Evolutionary conservation across 148 eudicot species (phyloP).

Genomic region (Gaultheria prostrata): DNA sequence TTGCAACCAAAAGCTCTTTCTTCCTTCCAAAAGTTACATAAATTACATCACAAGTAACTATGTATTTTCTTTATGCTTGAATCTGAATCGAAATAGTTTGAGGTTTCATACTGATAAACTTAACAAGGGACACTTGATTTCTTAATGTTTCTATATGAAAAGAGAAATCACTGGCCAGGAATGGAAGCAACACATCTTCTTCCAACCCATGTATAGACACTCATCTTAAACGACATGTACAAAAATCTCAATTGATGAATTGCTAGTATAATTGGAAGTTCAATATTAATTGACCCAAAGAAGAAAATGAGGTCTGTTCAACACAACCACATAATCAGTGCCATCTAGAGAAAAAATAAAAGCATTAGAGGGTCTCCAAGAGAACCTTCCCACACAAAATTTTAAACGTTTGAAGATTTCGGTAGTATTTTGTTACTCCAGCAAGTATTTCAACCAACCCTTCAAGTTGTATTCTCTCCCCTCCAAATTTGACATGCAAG

Average conservation of each 20-base stretch:
- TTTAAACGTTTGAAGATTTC: neutral
- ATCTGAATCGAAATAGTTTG: neutral
- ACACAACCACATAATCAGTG: neutral
- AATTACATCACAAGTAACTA: neutral
- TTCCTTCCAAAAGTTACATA: neutral
- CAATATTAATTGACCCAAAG: neutral
- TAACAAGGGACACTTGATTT: neutral
- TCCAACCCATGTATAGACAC: neutral
- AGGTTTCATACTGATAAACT: neutral
- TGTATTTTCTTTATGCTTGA: neutral
- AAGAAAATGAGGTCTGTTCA: neutral
- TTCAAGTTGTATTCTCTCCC: neutral
- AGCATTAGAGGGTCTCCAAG: neutral
- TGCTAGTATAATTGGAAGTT: neutral
- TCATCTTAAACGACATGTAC: neutral
- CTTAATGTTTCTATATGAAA: neutral
- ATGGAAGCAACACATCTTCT: neutral
- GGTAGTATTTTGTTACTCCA: neutral
- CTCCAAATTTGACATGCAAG: neutral
- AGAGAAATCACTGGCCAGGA: neutral
- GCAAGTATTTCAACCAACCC: neutral
- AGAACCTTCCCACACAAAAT: neutral
- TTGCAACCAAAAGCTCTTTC: neutral
- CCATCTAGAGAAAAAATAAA: neutral
- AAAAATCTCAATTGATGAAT: neutral